A percentile compares a stretch with the other conserved stretches of the same genome.
Conservation (phyloP, 257 asterid species). For the Nicotiana sylvestris region DNA sequence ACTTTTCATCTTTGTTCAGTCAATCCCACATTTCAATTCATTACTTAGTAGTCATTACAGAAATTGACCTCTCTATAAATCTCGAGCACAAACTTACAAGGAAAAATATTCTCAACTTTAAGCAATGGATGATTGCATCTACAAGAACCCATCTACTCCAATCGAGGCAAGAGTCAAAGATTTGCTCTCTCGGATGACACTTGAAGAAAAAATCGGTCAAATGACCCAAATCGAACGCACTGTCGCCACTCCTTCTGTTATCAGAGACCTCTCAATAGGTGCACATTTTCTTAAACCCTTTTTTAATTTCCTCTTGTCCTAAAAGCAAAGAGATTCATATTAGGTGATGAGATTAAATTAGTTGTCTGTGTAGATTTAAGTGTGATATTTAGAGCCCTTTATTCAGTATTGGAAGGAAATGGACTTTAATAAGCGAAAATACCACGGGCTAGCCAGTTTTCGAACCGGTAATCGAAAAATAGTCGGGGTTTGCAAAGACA, state of each 20-base stretch:
- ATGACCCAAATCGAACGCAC: constrained; percentile 24
- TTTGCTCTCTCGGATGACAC: constrained; percentile 19
- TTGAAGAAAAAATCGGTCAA: constrained; percentile 22
- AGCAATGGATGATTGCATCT: constrained; percentile 10
- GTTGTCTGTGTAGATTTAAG: background rate
- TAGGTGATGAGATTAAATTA: background rate
- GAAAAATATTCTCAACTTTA: too few relatives aligned
- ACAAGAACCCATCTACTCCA: constrained; percentile 14
- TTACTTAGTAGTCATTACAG: too few relatives aligned
- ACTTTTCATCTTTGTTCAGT: too few relatives aligned
- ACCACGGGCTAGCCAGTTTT: too few relatives aligned
- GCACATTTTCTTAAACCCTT: background rate
- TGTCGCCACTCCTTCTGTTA: constrained; percentile 19
- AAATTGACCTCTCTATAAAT: too few relatives aligned
- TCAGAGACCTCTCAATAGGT: constrained; percentile 19
- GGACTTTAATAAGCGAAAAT: too few relatives aligned
- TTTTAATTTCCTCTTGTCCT: background rate
- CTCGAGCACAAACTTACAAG: too few relatives aligned
- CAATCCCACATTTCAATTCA: too few relatives aligned
- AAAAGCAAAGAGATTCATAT: background rate
- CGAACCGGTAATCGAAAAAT: too few relatives aligned
- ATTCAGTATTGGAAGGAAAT: background rate
- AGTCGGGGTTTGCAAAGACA: too few relatives aligned
- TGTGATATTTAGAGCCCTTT: background rate
- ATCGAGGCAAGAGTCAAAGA: constrained; percentile 23